phyloP scores from a whole-genome alignment of 2,329 filamentous ascomycete genomes.

The Aschersonia sp. region DNA sequence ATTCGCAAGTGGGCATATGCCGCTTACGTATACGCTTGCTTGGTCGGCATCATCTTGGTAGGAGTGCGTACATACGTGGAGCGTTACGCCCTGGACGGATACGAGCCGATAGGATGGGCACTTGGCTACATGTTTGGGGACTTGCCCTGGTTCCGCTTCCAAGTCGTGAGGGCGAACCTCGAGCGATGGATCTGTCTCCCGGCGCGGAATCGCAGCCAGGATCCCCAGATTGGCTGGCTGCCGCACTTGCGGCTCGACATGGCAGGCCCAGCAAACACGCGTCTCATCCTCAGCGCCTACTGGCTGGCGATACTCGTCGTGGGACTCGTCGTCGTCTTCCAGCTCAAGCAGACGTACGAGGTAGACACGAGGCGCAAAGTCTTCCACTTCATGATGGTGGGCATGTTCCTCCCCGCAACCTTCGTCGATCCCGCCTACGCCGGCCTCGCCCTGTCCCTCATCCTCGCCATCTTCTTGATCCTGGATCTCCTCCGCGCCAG shows the following conservation, averaged over 20 bases:
- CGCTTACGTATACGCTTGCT: slow-evolving; percentile 56
- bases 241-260: slow-evolving; percentile 48
- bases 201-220: slow-evolving; percentile 15
- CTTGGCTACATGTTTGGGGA: slow-evolving; percentile 81
- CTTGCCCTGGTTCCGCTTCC: slow-evolving; percentile 53
- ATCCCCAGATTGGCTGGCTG: slow-evolving; percentile 39
- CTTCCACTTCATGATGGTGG: slow-evolving; percentile 97
- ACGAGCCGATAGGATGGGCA: slow-evolving; percentile 87
- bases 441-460: slow-evolving; percentile 62
- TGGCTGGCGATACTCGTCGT: slow-evolving; percentile 54
- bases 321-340: slow-evolving; percentile 63
- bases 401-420: slow-evolving; percentile 79
- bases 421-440: slow-evolving; percentile 79
- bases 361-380: slow-evolving; percentile 94
- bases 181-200: slow-evolving; percentile 67
- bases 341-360: slow-evolving; percentile 63
- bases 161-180: slow-evolving; percentile 53
- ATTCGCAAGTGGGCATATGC: slow-evolving; percentile 77
- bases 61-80: slow-evolving; percentile 60
- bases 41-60: slow-evolving; percentile 51
- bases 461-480: slow-evolving; percentile 73
- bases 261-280: slow-evolving; percentile 65
- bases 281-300: slow-evolving; percentile 64
- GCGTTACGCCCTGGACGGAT: slow-evolving; percentile 48
- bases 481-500: slow-evolving; percentile 82